phyloP scores from a whole-genome alignment of 129 eudicot species.

The Flaveria bidentis region DNA sequence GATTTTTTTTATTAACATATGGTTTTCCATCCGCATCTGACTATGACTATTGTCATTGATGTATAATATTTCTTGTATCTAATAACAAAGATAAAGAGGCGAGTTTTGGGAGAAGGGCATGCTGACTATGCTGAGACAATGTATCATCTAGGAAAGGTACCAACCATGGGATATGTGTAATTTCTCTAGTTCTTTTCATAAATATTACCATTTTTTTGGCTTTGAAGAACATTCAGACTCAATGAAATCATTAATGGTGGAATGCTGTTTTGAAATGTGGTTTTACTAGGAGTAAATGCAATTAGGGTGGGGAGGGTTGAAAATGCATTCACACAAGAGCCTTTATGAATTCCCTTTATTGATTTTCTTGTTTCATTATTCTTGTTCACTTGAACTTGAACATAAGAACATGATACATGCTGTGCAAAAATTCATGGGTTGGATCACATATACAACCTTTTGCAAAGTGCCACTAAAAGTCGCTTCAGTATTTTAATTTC shows the following conservation, averaged over 20 bases:
- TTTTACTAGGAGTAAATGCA: conserved; percentile 3
- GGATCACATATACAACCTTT: background rate
- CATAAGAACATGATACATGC: background rate
- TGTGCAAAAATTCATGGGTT: background rate
- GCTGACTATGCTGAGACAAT: conserved; percentile 92
- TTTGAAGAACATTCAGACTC: conserved; percentile 4
- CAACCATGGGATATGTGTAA: conserved; percentile 29
- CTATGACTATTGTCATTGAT: conserved; percentile 6
- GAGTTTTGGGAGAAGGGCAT: conserved; percentile 82
- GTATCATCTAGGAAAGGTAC: conserved; percentile 93
- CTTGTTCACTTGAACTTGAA: background rate
- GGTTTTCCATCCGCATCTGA: conserved; percentile 5
- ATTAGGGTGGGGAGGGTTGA: conserved; percentile 5
- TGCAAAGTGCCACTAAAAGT: background rate
- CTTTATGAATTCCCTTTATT: conserved; percentile 7
- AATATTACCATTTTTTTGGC: background rate
- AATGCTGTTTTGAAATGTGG: conserved; percentile 5
- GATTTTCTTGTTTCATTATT: background rate
- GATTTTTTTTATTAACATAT: conserved; percentile 8
- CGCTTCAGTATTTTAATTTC: background rate
- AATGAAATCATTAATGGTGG: background rate
- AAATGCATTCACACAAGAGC: conserved; percentile 7
- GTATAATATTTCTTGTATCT: conserved; percentile 12
- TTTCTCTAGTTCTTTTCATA: background rate
- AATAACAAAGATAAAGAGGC: conserved; percentile 71